phyloP scores from a whole-genome alignment of 2,329 filamentous ascomycete species.

The Lachnellula cervina region DNA sequence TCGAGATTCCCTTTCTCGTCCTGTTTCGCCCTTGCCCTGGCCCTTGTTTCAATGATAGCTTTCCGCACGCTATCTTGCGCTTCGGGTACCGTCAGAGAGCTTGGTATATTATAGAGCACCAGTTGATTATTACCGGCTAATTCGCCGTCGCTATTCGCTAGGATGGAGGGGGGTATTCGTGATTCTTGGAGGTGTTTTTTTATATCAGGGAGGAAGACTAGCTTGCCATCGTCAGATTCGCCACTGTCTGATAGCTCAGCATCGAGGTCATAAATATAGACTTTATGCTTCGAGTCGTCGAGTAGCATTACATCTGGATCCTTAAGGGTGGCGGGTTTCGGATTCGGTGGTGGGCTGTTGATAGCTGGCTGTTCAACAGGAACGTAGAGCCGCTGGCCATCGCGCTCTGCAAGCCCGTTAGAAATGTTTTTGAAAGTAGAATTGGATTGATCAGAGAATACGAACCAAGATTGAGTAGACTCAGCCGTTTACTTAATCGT shows the following conservation, averaged over 20 bases:
- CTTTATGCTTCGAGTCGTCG: constrained; percentile 76
- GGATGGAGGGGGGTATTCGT: constrained; percentile 57
- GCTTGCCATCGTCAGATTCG: constrained; percentile 50
- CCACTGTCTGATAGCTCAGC: constrained; percentile 73
- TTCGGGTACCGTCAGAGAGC: constrained; percentile 68
- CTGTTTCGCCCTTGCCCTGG: constrained; percentile 59
- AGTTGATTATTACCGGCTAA: constrained; percentile 60
- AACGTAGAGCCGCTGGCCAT: constrained; percentile 60
- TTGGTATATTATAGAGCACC: constrained; percentile 78
- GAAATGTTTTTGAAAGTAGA: constrained; percentile 6
- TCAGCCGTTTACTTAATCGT: constrained; percentile 78
- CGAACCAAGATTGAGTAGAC: constrained; percentile 75
- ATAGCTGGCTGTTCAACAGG: constrained; percentile 50
- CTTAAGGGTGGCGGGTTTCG: constrained; percentile 13
- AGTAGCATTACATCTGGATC: constrained; percentile 69
- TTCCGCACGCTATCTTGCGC: constrained; percentile 74
- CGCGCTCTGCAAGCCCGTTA: constrained; percentile 46
- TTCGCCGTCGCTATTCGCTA: constrained; percentile 52
- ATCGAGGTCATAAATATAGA: constrained; percentile 89
- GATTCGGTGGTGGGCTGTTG: constrained; percentile 14
- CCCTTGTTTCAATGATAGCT: constrained; percentile 76
- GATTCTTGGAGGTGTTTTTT: constrained; percentile 71
- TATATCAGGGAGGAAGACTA: constrained; percentile 81
- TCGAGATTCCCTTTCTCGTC: constrained; percentile 35
- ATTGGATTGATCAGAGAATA: constrained; percentile 15